Conservation (phyloP, 2,329 filamentous ascomycete species). For the Kalmusia sp. region DNA sequence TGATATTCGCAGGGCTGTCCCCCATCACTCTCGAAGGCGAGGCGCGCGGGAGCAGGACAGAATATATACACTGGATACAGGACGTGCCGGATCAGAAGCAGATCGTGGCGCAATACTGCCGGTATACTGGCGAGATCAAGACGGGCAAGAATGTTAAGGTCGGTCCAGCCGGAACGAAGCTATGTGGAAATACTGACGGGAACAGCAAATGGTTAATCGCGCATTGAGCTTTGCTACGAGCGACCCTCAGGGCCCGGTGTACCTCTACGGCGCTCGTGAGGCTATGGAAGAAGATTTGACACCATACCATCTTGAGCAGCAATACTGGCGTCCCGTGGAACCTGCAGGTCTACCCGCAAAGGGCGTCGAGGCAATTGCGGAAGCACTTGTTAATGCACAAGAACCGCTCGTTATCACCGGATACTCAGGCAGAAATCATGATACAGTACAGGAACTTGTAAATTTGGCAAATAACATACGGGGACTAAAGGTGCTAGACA, state of each 20-base stretch:
- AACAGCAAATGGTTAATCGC: constrained; percentile 78
- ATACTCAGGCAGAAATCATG: constrained; percentile 74
- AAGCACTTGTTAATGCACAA: constrained; percentile 68
- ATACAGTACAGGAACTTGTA: constrained; percentile 67
- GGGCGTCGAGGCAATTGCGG: constrained; percentile 66
- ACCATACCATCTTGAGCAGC: constrained; percentile 64
- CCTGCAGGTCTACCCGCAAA: constrained; percentile 66
- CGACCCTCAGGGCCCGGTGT: constrained; percentile 80
- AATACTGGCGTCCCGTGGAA: constrained; percentile 73
- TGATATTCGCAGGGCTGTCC: constrained; percentile 80
- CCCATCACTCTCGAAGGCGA: constrained; percentile 81
- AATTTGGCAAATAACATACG: constrained; percentile 72
- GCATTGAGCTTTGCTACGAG: constrained; percentile 82
- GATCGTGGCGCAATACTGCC: constrained; percentile 84
- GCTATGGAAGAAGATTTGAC: constrained; percentile 83
- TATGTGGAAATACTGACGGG: constrained; percentile 13
- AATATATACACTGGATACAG: constrained; percentile 88
- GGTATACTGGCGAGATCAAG: constrained; percentile 83
- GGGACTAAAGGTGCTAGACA: constrained; percentile 75
- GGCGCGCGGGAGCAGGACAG: constrained; percentile 72
- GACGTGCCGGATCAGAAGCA: constrained; percentile 82
- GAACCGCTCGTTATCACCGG: constrained; percentile 75
- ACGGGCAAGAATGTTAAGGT: constrained; percentile 80
- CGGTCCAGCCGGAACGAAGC: neutral
- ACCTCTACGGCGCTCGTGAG: constrained; percentile 78